Percentiles rank a stretch among this genome's conserved stretches.
Conservation (phyloP, 1,284 basidiomycete genomes). For the Sanguinoderma infundibulare region DNA sequence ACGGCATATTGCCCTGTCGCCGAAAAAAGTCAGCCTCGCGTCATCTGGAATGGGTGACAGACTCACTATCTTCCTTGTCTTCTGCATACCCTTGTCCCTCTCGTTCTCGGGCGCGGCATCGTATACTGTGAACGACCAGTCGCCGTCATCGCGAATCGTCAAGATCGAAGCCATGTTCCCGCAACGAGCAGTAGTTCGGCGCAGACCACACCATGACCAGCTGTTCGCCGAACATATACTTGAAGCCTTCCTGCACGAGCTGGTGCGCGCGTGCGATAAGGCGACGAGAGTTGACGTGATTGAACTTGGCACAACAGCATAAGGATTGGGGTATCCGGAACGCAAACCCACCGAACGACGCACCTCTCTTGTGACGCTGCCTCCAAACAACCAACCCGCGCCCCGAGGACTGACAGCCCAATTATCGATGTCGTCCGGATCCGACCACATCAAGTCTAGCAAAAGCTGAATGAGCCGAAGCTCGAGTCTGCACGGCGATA, state of each 20-base stretch:
- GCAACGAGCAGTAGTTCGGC: conserved; percentile 90
- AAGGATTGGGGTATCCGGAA: background rate
- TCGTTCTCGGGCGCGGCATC: conserved; percentile 88
- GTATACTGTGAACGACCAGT: conserved; percentile 77
- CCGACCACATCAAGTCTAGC: conserved; percentile 95
- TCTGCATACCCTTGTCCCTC: conserved; percentile 69
- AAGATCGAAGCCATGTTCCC: conserved; percentile 83
- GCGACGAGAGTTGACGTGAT: conserved; percentile 83
- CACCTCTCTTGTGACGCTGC: conserved; percentile 85
- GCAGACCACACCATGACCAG: conserved; percentile 99
- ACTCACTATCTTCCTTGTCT: conserved; percentile 66
- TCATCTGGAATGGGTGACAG: background rate
- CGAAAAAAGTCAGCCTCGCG: background rate
- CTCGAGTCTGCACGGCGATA: background rate
- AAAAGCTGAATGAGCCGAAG: background rate
- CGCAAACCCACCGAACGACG: conserved; percentile 20
- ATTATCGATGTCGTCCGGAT: conserved; percentile 94
- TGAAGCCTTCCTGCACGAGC: conserved; percentile 96
- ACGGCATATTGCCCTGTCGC: conserved; percentile 58
- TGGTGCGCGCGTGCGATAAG: conserved; percentile 95
- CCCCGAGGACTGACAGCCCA: conserved; percentile 96
- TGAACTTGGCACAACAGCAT: conserved; percentile 67
- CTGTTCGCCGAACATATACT: conserved; percentile 95
- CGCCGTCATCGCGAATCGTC: conserved; percentile 70
- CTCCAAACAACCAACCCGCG: conserved; percentile 96